Conservation (phyloP, 1,139 yeast species). For the Eremothecium coryli region DNA sequence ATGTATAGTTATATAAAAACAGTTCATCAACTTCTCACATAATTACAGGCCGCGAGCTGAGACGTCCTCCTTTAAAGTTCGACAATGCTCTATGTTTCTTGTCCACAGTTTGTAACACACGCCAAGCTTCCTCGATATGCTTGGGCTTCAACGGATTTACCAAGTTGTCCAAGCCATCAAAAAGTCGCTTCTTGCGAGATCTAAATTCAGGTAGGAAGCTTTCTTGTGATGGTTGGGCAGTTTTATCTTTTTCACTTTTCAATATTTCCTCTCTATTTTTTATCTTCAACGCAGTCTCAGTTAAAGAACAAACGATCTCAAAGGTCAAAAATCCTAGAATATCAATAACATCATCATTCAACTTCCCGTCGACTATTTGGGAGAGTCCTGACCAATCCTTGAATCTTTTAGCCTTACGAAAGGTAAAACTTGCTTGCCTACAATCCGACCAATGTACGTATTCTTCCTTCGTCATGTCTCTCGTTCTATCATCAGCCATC, state of each 20-base stretch:
- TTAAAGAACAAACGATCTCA: slow-evolving; percentile 89
- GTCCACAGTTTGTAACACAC: slow-evolving; percentile 59
- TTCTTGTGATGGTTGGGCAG: slow-evolving; percentile 24
- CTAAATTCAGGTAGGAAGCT: slow-evolving; percentile 20
- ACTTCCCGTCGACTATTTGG: slow-evolving; percentile 77
- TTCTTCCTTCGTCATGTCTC: slow-evolving; percentile 90
- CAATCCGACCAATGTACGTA: slow-evolving; percentile 99
- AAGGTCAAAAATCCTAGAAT: slow-evolving; percentile 90
- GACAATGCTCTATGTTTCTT: slow-evolving; percentile 58
- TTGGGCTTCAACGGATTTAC: slow-evolving; percentile 73
- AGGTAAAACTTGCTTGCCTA: slow-evolving; percentile 94
- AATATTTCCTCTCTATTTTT: slow-evolving; percentile 57
- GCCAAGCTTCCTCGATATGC: slow-evolving; percentile 89
- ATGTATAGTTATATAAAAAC: no score
- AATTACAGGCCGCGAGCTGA: slow-evolving; percentile 30
- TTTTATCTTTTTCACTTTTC: slow-evolving; percentile 29
- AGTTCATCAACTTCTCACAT: no score
- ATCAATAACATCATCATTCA: slow-evolving; percentile 94
- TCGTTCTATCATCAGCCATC: slow-evolving; percentile 90
- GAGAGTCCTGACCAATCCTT: slow-evolving; percentile 94
- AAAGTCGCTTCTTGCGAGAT: slow-evolving; percentile 52
- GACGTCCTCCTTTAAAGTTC: slow-evolving; percentile 65
- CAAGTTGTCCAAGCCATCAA: slow-evolving; percentile 86
- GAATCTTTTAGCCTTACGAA: slow-evolving; percentile 83
- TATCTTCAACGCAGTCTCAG: slow-evolving; percentile 82